Conservation (phyloP, 176 grass and related monocot species). For the Dendrocalamus sinicus region DNA sequence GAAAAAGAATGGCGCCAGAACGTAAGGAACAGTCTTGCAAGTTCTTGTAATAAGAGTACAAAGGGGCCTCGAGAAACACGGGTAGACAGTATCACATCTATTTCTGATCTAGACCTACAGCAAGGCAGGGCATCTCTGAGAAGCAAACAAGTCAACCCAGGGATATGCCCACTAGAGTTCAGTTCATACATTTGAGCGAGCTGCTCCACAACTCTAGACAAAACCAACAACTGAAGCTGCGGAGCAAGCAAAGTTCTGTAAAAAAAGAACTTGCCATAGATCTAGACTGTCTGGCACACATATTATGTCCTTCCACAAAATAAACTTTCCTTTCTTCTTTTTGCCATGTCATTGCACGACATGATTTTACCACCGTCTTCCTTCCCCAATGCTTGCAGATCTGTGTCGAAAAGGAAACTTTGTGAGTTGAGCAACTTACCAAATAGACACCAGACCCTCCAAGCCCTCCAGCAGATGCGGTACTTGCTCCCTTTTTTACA, state of each 20-base stretch:
- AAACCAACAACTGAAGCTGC: not conserved
- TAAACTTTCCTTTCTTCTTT: conserved; percentile 2
- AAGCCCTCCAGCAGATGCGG: conserved; percentile 17
- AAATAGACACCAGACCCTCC: conserved; percentile 36
- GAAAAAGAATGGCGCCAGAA: not conserved
- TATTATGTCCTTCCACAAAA: conserved; percentile 1
- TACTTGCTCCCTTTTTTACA: conserved; percentile 28
- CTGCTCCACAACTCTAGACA: not conserved
- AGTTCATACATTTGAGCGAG: conserved; percentile 34
- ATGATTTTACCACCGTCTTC: conserved; percentile 35
- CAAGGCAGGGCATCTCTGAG: not conserved
- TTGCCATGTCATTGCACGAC: conserved; percentile 17
- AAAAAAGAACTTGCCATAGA: not conserved
- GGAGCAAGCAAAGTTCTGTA: not conserved
- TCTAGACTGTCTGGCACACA: conserved; percentile 8
- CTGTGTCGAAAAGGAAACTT: conserved; percentile 64
- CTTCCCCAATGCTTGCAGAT: conserved; percentile 35
- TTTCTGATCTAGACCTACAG: conserved; percentile 53
- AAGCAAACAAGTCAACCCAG: conserved; percentile 19
- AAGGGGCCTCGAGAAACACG: conserved; percentile 5
- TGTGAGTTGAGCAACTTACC: conserved; percentile 60
- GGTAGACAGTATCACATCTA: not conserved
- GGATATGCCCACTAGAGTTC: conserved; percentile 6
- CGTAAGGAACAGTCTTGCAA: not conserved
- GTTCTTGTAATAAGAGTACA: conserved; percentile 47